Base-by-base conservation (phyloP, 2,329 filamentous ascomycete genomes). In the Talaromyces sp. region DNA sequence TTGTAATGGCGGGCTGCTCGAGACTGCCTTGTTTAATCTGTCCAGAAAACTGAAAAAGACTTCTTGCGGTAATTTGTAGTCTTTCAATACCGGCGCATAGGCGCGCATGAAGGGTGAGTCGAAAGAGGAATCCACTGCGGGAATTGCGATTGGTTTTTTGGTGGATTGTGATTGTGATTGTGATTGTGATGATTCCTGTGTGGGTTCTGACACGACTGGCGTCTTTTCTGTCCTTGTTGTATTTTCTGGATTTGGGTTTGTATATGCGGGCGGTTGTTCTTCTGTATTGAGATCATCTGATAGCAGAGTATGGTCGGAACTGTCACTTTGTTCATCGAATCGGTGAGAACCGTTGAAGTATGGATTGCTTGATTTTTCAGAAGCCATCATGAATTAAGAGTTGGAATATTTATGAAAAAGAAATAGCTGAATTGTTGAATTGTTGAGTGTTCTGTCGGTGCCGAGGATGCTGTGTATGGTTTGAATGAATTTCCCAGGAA, bases 1-100 rank as follows among this genome's bases (percentile, higher is more conserved):
- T 56, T 73, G 68, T 40, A 75, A 67, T 8, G 73, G 72, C 3
- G 73, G 72, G 25, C 68, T 73, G 61, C 63, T 70, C 10, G 65
- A 53, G 36, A 72, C 68, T 11, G 68, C 66, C 29, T 71, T 69
- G 58, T 75, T 75, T 36, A 75, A 63, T 25, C 70, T 67, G 61
- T 75, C 72, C 27, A 74, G 61, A 60, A 74, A 73, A 7, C 17
- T 40, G n/a, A 73, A 59, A 58, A 75, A 65, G 25, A 25, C 47
- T 59, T 65, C 63, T 38, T 51, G 56, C 4, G 63, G 63, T 13
- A 65, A 27, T 51, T 61, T 54, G 63, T 54, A 34, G n/a, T 43
- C 47, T 36, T 65, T 58, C 2, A 65, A 53, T 11, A 65, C n/a
- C 2, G 63, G 63, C 1, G 63, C 54, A 43, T 60, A 65, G 4